Conservation (phyloP, 78 protist species). For the Mantamonas sphyraenae region DNA sequence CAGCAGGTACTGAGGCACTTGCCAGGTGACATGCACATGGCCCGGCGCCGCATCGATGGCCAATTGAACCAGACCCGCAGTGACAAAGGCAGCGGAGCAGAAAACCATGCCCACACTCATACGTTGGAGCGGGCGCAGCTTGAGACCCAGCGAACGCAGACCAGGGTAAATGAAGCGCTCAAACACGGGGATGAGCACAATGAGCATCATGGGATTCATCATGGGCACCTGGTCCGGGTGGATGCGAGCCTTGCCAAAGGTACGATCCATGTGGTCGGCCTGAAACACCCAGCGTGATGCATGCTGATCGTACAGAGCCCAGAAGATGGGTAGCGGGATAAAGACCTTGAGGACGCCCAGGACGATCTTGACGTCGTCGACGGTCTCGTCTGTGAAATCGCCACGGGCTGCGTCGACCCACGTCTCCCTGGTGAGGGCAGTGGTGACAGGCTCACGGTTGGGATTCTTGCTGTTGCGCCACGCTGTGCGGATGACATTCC, state of each 20-base stretch:
- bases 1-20: constrained; percentile 19
- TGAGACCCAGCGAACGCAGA: constrained; percentile 2
- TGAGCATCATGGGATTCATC: constrained; percentile 42
- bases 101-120: constrained; percentile 59
- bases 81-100: constrained; percentile 29
- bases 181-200: constrained; percentile 44
- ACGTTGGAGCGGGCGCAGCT: constrained; percentile 27
- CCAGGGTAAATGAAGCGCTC: constrained; percentile 41
- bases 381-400: too few relatives aligned
- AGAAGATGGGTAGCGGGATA: constrained; percentile 48
- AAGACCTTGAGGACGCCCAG: constrained; percentile 9
- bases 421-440: neutral
- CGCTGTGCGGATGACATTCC: neutral
- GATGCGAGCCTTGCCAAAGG: constrained; percentile 7
- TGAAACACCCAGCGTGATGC: constrained; percentile 36
- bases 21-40: constrained; percentile 6
- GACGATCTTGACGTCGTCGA: neutral
- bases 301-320: constrained; percentile 58
- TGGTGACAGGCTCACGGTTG: neutral
- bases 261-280: constrained; percentile 34
- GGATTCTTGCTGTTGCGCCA: neutral
- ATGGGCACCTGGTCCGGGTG: constrained; percentile 59
- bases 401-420: neutral
- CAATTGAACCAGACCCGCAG: constrained; percentile 43
- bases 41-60: constrained; percentile 22